Conservation (phyloP, 441 rosid species). For the Raphanus hybrid region DNA sequence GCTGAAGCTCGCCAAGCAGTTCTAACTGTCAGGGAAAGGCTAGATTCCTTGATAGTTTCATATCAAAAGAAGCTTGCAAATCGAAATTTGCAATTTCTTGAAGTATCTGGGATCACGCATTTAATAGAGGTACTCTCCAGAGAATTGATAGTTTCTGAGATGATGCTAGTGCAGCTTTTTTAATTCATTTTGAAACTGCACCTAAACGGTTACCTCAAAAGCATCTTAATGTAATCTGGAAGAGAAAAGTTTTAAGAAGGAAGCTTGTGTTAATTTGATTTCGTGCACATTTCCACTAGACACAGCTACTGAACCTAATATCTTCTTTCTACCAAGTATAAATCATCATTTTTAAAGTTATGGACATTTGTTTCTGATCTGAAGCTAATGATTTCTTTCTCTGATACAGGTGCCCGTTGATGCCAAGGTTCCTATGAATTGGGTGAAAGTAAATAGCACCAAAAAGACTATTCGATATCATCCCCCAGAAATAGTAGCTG, state of each 20-base stretch:
- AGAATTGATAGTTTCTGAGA: background rate
- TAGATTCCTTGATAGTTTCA: constrained; percentile 50
- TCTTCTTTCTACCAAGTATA: constrained; percentile 1
- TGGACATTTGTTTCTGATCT: constrained; percentile 22
- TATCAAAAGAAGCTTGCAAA: constrained; percentile 42
- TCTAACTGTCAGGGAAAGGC: constrained; percentile 60
- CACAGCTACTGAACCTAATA: constrained; percentile 4
- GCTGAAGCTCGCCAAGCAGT: constrained; percentile 69
- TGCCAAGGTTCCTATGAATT: constrained; percentile 72
- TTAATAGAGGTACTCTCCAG: constrained; percentile 44
- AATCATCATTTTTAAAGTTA: constrained; percentile 5
- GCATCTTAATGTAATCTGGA: background rate
- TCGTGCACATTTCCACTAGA: constrained; percentile 7
- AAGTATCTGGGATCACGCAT: constrained; percentile 44
- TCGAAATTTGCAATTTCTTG: constrained; percentile 42
- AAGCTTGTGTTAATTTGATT: background rate
- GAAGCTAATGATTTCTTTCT: constrained; percentile 36
- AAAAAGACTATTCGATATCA: constrained; percentile 87
- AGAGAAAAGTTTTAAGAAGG: constrained; percentile 12
- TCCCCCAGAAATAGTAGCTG: constrained; percentile 80
- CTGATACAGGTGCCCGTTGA: constrained; percentile 70
- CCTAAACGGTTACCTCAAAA: constrained; percentile 1
- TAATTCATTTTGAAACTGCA: constrained; percentile 4
- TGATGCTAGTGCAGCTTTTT: constrained; percentile 24
- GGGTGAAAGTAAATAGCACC: constrained; percentile 89